Conservation (phyloP, 2,329 filamentous ascomycete species). For the Dothideomycetes sp. region DNA sequence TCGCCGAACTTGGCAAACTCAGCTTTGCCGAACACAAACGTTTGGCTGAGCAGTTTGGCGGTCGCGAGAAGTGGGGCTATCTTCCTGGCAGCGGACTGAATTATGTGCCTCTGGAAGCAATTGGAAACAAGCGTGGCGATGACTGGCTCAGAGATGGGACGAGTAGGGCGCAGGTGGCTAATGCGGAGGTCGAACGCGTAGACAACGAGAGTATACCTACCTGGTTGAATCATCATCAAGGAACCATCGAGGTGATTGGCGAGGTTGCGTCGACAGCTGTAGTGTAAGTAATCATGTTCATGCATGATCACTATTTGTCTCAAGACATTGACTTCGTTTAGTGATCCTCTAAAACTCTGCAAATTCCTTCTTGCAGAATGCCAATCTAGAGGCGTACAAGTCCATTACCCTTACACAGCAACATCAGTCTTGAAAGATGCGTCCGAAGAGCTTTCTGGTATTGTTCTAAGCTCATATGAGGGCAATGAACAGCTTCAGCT, state of each 20-base stretch:
- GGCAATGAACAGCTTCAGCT: constrained; percentile 32
- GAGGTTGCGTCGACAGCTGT: constrained; percentile 51
- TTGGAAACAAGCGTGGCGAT: constrained; percentile 37
- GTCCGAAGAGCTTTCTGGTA: constrained; percentile 38
- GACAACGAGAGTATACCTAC: constrained; percentile 30
- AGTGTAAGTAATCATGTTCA: too few relatives aligned
- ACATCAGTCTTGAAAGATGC: constrained; percentile 41
- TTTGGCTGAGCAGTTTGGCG: constrained; percentile 50
- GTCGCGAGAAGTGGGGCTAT: constrained; percentile 49
- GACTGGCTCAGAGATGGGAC: constrained; percentile 58
- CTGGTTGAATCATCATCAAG: constrained; percentile 48
- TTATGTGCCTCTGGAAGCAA: constrained; percentile 20
- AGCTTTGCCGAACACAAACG: constrained; percentile 59
- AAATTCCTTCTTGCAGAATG: constrained; percentile 52
- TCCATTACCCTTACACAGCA: constrained; percentile 54
- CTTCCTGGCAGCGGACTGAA: constrained; percentile 31
- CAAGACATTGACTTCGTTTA: constrained; percentile 17
- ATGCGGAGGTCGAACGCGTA: constrained; percentile 19
- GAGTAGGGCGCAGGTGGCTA: constrained; percentile 46
- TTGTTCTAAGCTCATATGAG: constrained; percentile 39
- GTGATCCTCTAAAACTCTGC: constrained; percentile 56
- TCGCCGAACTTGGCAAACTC: constrained; percentile 50
- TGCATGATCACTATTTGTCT: too few relatives aligned
- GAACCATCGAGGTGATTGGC: constrained; percentile 53
- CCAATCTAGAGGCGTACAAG: constrained; percentile 47